These are phyloP conservation scores for Phialophora chinensis DNA, from an alignment of 2,329 filamentous ascomycete genomes.

Conservation along the genomic window DNA sequence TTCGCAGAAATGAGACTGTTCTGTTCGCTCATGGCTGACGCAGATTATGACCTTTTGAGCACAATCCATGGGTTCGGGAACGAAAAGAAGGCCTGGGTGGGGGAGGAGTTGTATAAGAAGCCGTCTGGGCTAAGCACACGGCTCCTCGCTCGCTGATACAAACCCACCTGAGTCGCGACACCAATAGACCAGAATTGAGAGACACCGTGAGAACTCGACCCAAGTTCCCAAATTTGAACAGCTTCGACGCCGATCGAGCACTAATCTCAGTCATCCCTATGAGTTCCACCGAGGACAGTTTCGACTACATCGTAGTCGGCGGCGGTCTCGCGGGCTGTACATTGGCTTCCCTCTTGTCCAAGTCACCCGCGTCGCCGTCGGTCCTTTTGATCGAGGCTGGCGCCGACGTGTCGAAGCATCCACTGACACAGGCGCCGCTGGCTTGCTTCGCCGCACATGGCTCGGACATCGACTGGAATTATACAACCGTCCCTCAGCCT, in stretches of 20 bases:
- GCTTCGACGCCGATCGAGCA: not conserved
- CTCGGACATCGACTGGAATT: slow-evolving; percentile 40
- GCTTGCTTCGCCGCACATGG: slow-evolving; percentile 12
- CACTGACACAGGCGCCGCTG: slow-evolving; percentile 15
- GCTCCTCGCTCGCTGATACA: not conserved
- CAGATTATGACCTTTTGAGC: not conserved
- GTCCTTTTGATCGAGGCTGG: slow-evolving; percentile 21
- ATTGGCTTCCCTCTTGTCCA: slow-evolving; percentile 47
- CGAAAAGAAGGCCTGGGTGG: not conserved
- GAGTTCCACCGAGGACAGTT: slow-evolving; percentile 2
- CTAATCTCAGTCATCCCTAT: not conserved
- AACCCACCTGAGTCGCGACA: not conserved
- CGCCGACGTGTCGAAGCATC: slow-evolving; percentile 7
- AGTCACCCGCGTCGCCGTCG: slow-evolving; percentile 8
- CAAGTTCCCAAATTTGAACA: not conserved
- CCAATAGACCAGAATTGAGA: not conserved
- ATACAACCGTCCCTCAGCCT: slow-evolving; percentile 41
- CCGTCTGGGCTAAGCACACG: not conserved
- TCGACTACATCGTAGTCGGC: slow-evolving; percentile 53
- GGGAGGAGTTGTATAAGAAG: not conserved
- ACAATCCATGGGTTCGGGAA: not conserved
- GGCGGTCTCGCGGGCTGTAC: slow-evolving; percentile 62
- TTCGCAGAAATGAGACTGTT: not conserved
- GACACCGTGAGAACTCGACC: not conserved
- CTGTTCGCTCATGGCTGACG: not conserved